phyloP scores from a whole-genome alignment of 2,329 filamentous ascomycete species.

The Scytalidium sp. region DNA sequence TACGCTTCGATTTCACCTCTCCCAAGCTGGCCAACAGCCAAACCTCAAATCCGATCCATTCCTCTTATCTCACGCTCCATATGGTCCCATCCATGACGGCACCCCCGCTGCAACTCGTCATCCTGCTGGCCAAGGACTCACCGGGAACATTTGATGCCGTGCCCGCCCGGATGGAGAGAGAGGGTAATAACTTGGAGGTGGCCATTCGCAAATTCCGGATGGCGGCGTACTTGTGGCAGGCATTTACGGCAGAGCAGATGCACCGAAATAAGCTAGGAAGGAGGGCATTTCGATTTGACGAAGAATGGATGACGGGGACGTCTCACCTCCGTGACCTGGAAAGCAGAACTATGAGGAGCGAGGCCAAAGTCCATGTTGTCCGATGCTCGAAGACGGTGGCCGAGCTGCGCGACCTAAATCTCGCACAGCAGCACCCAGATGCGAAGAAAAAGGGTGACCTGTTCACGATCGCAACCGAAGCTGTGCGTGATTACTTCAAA shows the following conservation, averaged over 20 bases:
- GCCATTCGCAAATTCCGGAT: slow-evolving; percentile 90
- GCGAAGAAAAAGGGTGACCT: slow-evolving; percentile 71
- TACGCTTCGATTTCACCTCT: slow-evolving; percentile 85
- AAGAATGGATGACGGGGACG: slow-evolving; percentile 88
- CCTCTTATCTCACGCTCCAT: slow-evolving; percentile 77
- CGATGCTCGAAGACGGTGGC: slow-evolving; percentile 78
- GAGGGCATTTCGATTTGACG: slow-evolving; percentile 85
- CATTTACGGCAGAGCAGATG: slow-evolving; percentile 97
- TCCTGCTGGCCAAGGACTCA: slow-evolving; percentile 85
- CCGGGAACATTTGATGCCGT: slow-evolving; percentile 79
- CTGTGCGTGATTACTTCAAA: slow-evolving; percentile 75
- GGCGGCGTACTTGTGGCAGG: slow-evolving; percentile 95
- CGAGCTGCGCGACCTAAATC: slow-evolving; percentile 75
- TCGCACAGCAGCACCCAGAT: slow-evolving; percentile 72
- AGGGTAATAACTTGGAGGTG: slow-evolving; percentile 77
- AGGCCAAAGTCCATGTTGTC: slow-evolving; percentile 86
- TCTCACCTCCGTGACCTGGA: slow-evolving; percentile 72
- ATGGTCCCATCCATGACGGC: slow-evolving; percentile 76
- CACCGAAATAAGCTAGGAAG: slow-evolving; percentile 82
- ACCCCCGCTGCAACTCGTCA: slow-evolving; percentile 85
- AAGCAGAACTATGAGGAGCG: slow-evolving; percentile 74
- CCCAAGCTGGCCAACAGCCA: slow-evolving; percentile 73
- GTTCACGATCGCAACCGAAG: slow-evolving; percentile 73
- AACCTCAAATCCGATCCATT: slow-evolving; percentile 67
- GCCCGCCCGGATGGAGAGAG: slow-evolving; percentile 70